These are phyloP conservation scores for Xylaria sp. DNA, from an alignment of 2,329 filamentous ascomycete genomes.

Conservation along the genomic window DNA sequence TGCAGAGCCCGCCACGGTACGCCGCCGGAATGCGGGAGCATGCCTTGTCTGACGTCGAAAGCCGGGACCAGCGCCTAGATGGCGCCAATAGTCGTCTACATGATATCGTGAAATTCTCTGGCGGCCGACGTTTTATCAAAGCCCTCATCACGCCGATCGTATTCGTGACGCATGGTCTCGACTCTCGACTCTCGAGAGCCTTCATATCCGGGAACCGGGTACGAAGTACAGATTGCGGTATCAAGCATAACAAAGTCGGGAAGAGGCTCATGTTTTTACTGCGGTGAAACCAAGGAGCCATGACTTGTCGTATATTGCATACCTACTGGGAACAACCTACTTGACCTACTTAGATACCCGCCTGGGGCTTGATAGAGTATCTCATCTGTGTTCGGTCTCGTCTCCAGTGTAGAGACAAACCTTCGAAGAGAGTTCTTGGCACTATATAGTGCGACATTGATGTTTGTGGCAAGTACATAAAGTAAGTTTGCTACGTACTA, in stretches of 20 bases:
- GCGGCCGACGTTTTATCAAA: background rate
- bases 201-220: constrained; percentile 13
- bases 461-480: background rate
- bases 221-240: no score
- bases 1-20: constrained; percentile 25
- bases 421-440: no score
- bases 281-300: constrained; percentile 16
- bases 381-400: background rate
- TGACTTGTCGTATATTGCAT: constrained; percentile 14
- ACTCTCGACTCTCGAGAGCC: background rate
- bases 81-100: constrained; percentile 31
- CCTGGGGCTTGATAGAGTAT: background rate
- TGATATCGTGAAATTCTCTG: constrained; percentile 12
- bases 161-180: constrained; percentile 2
- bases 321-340: background rate
- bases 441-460: no score
- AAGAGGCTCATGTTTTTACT: constrained; percentile 18
- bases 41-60: constrained; percentile 22
- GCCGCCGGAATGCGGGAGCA: constrained; percentile 33
- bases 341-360: no score
- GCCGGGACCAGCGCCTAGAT: constrained; percentile 29
- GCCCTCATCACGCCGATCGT: background rate
- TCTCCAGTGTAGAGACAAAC: background rate
- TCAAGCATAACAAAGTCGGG: constrained; percentile 20
- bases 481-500: no score